phyloP scores from a whole-genome alignment of 352 stramenopile species.

The Blastocystis sp. region DNA sequence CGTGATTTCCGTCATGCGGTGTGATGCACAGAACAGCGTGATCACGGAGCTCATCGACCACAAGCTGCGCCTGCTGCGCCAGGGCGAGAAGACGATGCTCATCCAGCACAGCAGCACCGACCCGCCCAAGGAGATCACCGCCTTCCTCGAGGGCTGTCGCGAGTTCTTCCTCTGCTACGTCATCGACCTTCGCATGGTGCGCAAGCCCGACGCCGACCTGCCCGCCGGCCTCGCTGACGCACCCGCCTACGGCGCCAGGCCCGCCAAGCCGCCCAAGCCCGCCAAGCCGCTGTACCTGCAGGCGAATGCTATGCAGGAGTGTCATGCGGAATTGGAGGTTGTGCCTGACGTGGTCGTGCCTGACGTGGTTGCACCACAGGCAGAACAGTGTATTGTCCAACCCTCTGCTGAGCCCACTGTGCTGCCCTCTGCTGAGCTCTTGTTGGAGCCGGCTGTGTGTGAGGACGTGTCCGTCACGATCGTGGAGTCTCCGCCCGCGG shows the following conservation, averaged over 20 bases:
- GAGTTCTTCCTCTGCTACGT: slow-evolving; percentile 62
- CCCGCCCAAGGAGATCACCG: slow-evolving; percentile 20
- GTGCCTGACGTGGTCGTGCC: background rate
- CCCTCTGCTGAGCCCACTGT: background rate
- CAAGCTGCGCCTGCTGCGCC: slow-evolving; percentile 50
- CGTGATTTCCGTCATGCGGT: background rate
- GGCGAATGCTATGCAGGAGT: too few species aligned
- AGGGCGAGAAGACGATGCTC: slow-evolving; percentile 68
- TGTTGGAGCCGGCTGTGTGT: too few species aligned
- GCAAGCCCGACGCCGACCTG: background rate
- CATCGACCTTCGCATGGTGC: slow-evolving; percentile 43
- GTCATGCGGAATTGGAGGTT: too few species aligned
- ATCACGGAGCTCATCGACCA: slow-evolving; percentile 64
- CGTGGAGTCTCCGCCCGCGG: too few species aligned
- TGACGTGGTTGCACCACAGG: background rate
- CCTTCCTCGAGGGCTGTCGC: slow-evolving; percentile 34
- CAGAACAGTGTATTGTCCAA: background rate
- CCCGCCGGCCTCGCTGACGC: background rate
- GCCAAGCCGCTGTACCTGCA: background rate
- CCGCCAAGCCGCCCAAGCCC: background rate
- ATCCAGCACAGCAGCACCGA: slow-evolving; percentile 40
- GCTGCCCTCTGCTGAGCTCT: too few species aligned
- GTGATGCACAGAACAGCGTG: slow-evolving; percentile 37
- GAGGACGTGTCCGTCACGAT: too few species aligned
- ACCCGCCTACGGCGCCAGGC: background rate